phyloP scores from a whole-genome alignment of 306 rosid species.

The Abrus precatorius region DNA sequence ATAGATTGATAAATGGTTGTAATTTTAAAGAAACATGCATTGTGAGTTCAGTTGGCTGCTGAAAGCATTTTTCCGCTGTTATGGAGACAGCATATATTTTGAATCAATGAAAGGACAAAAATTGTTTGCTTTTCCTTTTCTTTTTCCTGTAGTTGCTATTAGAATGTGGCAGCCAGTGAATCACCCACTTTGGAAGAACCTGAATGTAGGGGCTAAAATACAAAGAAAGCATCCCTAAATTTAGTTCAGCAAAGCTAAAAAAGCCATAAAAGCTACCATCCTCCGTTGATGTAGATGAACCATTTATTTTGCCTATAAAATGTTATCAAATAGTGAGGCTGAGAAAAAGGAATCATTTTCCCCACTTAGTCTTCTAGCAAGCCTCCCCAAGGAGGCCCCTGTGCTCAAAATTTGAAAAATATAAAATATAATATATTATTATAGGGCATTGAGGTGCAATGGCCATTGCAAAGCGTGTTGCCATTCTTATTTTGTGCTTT shows the following conservation, averaged over 20 bases:
- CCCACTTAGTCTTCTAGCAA: conserved; percentile 25
- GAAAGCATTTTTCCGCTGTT: background rate
- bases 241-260: conserved; percentile 25
- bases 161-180: conserved; percentile 37
- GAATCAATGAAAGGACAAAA: background rate
- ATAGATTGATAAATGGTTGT: background rate
- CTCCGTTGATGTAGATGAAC: conserved; percentile 46
- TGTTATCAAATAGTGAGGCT: conserved; percentile 43
- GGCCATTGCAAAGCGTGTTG: conserved; percentile 53
- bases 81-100: background rate
- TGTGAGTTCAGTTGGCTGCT: conserved; percentile 8
- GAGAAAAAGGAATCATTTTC: conserved; percentile 44
- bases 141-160: background rate
- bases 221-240: conserved; percentile 35
- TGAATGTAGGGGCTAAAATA: background rate
- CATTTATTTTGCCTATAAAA: conserved; percentile 36
- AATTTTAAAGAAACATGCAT: background rate
- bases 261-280: conserved; percentile 32
- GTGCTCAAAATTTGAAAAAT: background rate
- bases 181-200: conserved; percentile 16
- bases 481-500: conserved; percentile 41
- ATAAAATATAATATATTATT: background rate
- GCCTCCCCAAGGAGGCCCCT: conserved; percentile 53
- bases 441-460: conserved; percentile 43
- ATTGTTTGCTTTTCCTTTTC: background rate